Percentiles rank a stretch among this genome's conserved stretches.
Evolutionary conservation across 2,329 filamentous ascomycete genomes (phyloP).

Genomic region (Penicillium sp.): DNA sequence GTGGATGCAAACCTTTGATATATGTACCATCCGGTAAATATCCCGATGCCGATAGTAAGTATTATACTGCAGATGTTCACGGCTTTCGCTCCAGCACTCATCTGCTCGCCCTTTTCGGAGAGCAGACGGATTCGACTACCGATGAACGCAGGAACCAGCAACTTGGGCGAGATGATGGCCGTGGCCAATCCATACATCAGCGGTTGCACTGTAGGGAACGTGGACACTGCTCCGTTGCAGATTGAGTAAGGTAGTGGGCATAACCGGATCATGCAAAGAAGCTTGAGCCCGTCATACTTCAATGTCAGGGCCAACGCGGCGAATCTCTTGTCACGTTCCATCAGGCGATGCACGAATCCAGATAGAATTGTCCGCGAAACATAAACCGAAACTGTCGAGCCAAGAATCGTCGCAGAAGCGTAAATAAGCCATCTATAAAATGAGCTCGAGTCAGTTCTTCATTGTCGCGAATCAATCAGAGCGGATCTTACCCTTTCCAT

Average conservation of each 20-base stretch:
- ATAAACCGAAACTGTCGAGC: conserved; percentile 74
- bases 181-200: conserved; percentile 76
- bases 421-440: conserved; percentile 73
- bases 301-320: conserved; percentile 82
- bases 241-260: conserved; percentile 91
- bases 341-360: conserved; percentile 71
- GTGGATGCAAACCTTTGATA: conserved; percentile 57
- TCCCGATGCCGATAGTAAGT: conserved; percentile 66
- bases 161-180: conserved; percentile 74
- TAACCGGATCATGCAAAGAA: conserved; percentile 85
- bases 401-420: conserved; percentile 70
- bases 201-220: conserved; percentile 81
- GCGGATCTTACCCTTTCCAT: conserved; percentile 59
- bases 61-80: conserved; percentile 81
- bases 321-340: conserved; percentile 81
- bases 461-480: not conserved
- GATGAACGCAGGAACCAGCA: conserved; percentile 90
- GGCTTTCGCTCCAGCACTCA: conserved; percentile 72
- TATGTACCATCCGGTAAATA: conserved; percentile 76
- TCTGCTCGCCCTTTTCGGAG: conserved; percentile 76
- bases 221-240: conserved; percentile 90
- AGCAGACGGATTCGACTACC: conserved; percentile 77
- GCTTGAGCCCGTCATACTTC: conserved; percentile 81
- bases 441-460: conserved; percentile 10
- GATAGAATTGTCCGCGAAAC: conserved; percentile 75